Base-by-base conservation (phyloP, 345 rosid genomes). In the Mercurialis annua region DNA sequence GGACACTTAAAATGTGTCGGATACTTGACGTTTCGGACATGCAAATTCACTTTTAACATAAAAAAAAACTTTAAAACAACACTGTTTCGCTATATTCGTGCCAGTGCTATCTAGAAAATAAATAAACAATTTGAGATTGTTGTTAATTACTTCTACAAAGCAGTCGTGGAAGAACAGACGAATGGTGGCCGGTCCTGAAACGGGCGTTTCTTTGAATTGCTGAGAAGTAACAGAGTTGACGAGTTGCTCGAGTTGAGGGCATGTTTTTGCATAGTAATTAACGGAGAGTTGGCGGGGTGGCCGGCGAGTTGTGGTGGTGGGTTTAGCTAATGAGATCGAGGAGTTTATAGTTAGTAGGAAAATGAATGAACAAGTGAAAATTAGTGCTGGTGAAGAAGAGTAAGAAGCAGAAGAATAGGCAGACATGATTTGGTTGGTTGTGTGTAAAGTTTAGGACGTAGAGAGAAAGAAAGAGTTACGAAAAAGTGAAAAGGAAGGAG, bases 131-230 rank as follows among this genome's bases (percentile, higher is more conserved):
- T 53, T 36, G 9, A 48, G n/a, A 23, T 73, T n/a, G n/a, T n/a
- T n/a, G n/a, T n/a, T n/a, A 11, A 51, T 51, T 68, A 92, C 97
- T 73, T 86, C 89, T 27, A 92, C 86, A 59, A 92, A 92, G 85
- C 98, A 92, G 83, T 92, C 98, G 17, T 92, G 98, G 84, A 92
- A 92, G 84, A 90, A 86, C 58, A 92, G 90, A 31, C 92, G 92
- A 61, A 92, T 84, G 48, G 98, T 88, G 78, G 98, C 96, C 2
- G 98, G 89, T 11, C 83, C 92, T 0, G 98, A 81, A 70, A 88
- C 80, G 0, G 97, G 98, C 1, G 77, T 68, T 76, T 84, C 87
- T 73, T 85, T 84, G 81, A 88, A 90, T 75, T 71, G 89, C 31
- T 84, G 91, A 38, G 84, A 81, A 10, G 96, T 88, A 54, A 92